Conservation (phyloP, 192 early-diverging fungal genomes). For the Chytriomyces confervae region DNA sequence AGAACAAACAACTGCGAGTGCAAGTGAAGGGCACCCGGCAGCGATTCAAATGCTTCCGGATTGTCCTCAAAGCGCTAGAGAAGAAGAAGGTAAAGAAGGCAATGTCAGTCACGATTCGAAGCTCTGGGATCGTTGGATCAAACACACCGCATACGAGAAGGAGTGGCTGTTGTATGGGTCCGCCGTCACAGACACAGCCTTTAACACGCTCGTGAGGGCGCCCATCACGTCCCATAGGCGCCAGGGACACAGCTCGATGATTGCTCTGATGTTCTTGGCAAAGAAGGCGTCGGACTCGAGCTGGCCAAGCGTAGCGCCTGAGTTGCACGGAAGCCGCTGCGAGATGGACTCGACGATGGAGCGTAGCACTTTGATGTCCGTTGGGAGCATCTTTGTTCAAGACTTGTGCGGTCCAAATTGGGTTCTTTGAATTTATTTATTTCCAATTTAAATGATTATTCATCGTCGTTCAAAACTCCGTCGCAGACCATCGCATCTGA, state of each 20-base stretch:
- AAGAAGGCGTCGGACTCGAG: conserved; percentile 63
- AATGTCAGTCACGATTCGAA: neutral
- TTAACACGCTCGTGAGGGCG: conserved; percentile 1
- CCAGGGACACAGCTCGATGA: conserved; percentile 29
- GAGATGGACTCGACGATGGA: conserved; percentile 11
- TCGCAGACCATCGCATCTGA: conserved; percentile 36
- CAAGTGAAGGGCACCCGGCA: conserved; percentile 35
- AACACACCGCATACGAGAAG: neutral
- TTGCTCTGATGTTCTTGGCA: conserved; percentile 9
- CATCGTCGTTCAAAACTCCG: conserved; percentile 22
- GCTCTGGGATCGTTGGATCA: neutral
- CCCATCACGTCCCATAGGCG: conserved; percentile 28
- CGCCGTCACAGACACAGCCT: neutral
- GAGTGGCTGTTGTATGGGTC: neutral
- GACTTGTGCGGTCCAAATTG: neutral
- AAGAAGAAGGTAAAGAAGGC: neutral
- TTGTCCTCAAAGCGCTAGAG: neutral
- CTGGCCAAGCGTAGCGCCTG: conserved; percentile 62
- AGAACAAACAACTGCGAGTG: conserved; percentile 89
- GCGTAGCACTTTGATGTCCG: conserved; percentile 14
- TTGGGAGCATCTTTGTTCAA: neutral
- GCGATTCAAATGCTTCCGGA: neutral
- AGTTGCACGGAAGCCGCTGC: conserved; percentile 68
- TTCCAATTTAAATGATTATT: neutral
- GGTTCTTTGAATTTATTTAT: neutral